These are phyloP conservation scores for Calophaca sinica DNA, from an alignment of 306 rosid species.

Conservation along the genomic window DNA sequence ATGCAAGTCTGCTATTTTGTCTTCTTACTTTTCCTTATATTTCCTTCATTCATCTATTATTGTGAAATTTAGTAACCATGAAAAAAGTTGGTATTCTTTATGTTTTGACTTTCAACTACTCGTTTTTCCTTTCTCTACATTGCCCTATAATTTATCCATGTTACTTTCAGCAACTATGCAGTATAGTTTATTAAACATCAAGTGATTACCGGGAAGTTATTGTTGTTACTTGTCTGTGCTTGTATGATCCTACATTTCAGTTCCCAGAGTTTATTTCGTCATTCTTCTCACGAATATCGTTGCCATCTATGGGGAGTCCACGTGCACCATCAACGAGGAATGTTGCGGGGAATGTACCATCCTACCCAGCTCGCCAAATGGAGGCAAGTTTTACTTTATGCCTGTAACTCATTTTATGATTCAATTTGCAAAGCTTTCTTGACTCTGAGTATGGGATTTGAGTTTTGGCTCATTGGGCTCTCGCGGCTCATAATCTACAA, in stretches of 20 bases:
- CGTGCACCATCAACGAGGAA: constrained; percentile 69
- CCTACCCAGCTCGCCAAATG: constrained; percentile 68
- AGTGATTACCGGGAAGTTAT: constrained; percentile 42
- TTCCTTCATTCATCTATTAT: constrained; percentile 1
- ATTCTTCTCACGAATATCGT: constrained; percentile 71
- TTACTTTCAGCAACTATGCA: constrained; percentile 19
- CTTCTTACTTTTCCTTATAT: constrained; percentile 13
- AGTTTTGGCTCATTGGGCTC: background rate
- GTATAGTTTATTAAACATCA: constrained; percentile 22
- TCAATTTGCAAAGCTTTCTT: constrained; percentile 9
- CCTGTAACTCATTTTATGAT: constrained; percentile 17
- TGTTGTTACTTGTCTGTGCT: constrained; percentile 44
- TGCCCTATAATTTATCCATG: background rate
- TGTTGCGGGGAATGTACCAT: constrained; percentile 60
- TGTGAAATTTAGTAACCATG: constrained; percentile 20
- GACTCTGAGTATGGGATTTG: background rate
- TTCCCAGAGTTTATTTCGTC: constrained; percentile 77
- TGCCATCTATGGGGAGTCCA: constrained; percentile 76
- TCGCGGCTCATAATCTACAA: background rate
- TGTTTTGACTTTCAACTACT: background rate
- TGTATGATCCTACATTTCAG: constrained; percentile 55
- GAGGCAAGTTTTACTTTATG: constrained; percentile 69
- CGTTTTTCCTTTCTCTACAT: constrained; percentile 21
- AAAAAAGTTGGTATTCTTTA: background rate
- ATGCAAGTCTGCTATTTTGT: constrained; percentile 23